Evolutionary conservation across 768 basidiomycete genomes (phyloP), one percentile per base, ranked within the genome.

Genomic region (Tubosaeta brunneosetosa): DNA sequence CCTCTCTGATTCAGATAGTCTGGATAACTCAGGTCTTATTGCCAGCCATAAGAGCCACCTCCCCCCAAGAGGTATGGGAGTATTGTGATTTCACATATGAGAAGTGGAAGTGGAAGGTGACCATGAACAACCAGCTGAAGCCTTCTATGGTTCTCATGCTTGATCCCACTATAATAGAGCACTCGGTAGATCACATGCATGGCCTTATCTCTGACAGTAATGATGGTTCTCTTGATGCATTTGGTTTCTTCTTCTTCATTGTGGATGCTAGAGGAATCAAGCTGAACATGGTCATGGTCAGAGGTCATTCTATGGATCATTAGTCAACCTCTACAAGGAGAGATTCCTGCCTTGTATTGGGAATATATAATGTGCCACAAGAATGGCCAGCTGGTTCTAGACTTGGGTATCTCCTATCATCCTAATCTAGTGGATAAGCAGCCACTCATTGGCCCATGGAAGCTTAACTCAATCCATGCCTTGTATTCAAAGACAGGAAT

Each of bases 221-320:
- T 11, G 40, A 38, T 4, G 27, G 33, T 36, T 12, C 44, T 47
- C 54, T 55, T 2, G 42, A 47, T 6, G 4, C 10, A 0, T 61
- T 55, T 4, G 48, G 60, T 9, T 61, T 55, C 9, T 61, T 56
- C 43, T 59, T 51, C 49, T 61, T 59, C 38, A 53, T 61, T 8
- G 25, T 31, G 0, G 55, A 61, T 6, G 27, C 26, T 38, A 56
- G 53, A 40, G 56, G 56, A 0, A 53, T 59, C 40, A 61, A 61
- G 33, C 51, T 59, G 2, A 37, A 46, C 34, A 61, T 52, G 0
- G 16, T 51, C 27, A 55, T 46, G 0, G 34, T 55, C 46, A 31
- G 14, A 9, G 50, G 46, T 38, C 41, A 31, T n/a, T 47, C 50
- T 29, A 38, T 1, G 7, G n/a, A 55, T 47, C 50, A 1, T 44